These are phyloP conservation scores for Fusarium nanum DNA, from an alignment of 2,329 filamentous ascomycete genomes.

Conservation along the genomic window DNA sequence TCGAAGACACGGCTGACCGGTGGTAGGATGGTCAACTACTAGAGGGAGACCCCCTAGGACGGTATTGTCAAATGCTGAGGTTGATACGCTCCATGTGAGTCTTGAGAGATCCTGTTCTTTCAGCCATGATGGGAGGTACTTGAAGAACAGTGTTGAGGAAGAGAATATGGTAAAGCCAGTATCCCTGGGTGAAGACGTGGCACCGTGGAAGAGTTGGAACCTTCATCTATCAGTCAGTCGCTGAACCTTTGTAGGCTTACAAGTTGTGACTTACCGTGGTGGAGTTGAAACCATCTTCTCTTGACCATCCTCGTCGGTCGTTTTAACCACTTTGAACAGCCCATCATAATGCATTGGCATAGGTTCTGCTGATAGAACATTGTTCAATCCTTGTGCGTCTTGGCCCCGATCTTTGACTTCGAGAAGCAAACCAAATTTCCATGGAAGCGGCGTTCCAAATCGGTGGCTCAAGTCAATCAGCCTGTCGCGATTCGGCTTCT, in stretches of 20 bases:
- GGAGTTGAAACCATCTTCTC: slow-evolving; percentile 57
- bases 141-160: slow-evolving; percentile 62
- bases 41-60: slow-evolving; percentile 58
- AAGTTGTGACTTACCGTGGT: too few relatives aligned
- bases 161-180: slow-evolving; percentile 67
- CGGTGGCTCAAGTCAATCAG: slow-evolving; percentile 61
- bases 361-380: slow-evolving; percentile 64
- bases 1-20: slow-evolving; percentile 60
- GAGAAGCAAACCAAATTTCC: slow-evolving; percentile 65
- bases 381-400: slow-evolving; percentile 60
- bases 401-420: slow-evolving; percentile 62
- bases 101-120: slow-evolving; percentile 52
- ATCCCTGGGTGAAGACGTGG: slow-evolving; percentile 59
- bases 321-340: slow-evolving; percentile 64
- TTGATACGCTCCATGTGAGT: slow-evolving; percentile 63
- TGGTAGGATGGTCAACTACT: slow-evolving; percentile 58
- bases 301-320: slow-evolving; percentile 52
- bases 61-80: slow-evolving; percentile 59
- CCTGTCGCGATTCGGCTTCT: slow-evolving; percentile 57
- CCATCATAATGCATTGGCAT: slow-evolving; percentile 71
- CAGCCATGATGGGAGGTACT: slow-evolving; percentile 56
- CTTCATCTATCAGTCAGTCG: too few relatives aligned
- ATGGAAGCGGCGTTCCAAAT: slow-evolving; percentile 61
- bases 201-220: slow-evolving; percentile 65
- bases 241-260: too few relatives aligned